These are phyloP conservation scores for Cinchona pubescens DNA, from an alignment of 257 asterid genomes.

Conservation along the genomic window DNA sequence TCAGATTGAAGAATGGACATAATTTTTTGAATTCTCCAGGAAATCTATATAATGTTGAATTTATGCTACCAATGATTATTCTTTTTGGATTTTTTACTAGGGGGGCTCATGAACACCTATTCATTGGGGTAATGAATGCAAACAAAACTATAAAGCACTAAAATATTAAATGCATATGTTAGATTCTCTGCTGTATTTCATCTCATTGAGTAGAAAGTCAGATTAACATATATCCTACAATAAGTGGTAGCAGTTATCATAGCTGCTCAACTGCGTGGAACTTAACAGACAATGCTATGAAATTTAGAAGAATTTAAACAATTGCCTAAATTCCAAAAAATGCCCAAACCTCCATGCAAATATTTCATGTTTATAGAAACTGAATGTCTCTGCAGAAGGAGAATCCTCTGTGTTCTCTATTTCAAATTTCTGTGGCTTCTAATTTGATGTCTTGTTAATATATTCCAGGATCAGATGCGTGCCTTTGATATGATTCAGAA, in stretches of 20 bases:
- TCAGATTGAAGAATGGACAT: not conserved
- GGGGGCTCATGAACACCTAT: not conserved
- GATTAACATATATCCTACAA: no score
- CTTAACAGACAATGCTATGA: not conserved
- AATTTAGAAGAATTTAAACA: not conserved
- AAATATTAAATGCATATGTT: not conserved
- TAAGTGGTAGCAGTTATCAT: no score
- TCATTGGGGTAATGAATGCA: not conserved
- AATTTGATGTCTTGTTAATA: conserved; percentile 7
- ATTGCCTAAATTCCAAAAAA: not conserved
- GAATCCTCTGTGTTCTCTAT: not conserved
- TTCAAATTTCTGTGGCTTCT: not conserved
- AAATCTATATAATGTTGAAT: not conserved
- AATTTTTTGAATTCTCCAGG: not conserved
- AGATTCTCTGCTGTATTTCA: not conserved
- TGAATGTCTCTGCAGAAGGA: conserved; percentile 3
- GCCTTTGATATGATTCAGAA: conserved; percentile 53
- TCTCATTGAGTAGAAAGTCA: not conserved
- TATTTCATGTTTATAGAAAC: not conserved
- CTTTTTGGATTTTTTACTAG: not conserved
- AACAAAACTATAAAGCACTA: not conserved
- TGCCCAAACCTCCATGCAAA: no score
- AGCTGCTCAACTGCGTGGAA: not conserved
- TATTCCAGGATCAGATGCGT: conserved; percentile 59
- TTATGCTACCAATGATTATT: not conserved